phyloP scores from a whole-genome alignment of 163 green algal species.

The Volvox carteri region DNA sequence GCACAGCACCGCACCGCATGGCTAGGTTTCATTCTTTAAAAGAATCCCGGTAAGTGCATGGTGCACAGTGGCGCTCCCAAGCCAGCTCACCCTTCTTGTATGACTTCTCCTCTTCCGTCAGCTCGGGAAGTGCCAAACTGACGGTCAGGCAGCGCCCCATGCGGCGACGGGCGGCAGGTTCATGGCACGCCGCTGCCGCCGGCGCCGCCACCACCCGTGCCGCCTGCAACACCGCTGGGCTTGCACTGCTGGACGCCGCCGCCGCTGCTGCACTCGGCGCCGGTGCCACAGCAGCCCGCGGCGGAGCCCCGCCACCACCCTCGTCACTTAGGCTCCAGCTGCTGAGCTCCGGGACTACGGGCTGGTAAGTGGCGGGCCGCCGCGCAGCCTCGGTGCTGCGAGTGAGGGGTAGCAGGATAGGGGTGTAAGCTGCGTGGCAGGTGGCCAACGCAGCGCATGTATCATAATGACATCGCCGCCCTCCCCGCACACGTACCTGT shows the following conservation, averaged over 20 bases:
- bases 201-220: background rate
- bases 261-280: background rate
- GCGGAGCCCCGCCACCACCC: background rate
- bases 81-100: constrained; percentile 80
- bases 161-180: background rate
- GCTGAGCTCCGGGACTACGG: constrained; percentile 25
- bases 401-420: background rate
- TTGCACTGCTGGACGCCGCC: background rate
- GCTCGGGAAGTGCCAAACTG: constrained; percentile 69
- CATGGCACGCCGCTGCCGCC: background rate
- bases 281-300: background rate
- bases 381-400: background rate
- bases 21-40: too few relatives aligned
- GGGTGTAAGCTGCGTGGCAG: too few relatives aligned
- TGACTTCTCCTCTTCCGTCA: constrained; percentile 72
- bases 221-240: background rate
- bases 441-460: too few relatives aligned
- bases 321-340: constrained; percentile 16
- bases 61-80: too few relatives aligned
- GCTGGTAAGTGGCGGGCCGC: background rate
- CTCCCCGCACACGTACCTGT: background rate
- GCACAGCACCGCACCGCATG: too few relatives aligned
- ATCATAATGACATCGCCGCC: too few relatives aligned
- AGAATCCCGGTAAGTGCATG: too few relatives aligned
- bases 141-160: constrained; percentile 70